Evolutionary conservation across 169 alveolate genomes (phyloP).

Genomic region (Eimeria falciformis): DNA sequence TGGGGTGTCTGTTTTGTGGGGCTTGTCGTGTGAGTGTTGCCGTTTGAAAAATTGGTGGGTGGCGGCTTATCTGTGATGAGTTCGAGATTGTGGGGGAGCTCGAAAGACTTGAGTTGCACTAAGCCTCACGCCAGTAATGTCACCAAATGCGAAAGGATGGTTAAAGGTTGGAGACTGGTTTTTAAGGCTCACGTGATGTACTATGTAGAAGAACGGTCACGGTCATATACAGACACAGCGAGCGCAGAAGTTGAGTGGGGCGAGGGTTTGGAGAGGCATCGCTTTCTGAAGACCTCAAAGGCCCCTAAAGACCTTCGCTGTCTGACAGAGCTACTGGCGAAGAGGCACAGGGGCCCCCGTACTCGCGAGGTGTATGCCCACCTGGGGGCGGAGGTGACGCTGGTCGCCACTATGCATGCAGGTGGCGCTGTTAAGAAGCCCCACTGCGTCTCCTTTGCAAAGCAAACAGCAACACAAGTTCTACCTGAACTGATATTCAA

Average conservation of each 20-base stretch:
- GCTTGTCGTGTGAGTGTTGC: too few species aligned
- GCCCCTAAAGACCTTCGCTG: not conserved
- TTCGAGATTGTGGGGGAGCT: too few species aligned
- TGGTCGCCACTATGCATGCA: not conserved
- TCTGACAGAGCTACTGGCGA: not conserved
- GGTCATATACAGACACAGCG: too few species aligned
- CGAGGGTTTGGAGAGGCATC: not conserved
- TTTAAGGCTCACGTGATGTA: not conserved
- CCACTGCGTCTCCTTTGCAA: not conserved
- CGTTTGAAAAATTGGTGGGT: too few species aligned
- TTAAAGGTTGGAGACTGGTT: too few species aligned
- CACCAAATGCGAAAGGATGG: too few species aligned
- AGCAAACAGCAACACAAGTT: not conserved
- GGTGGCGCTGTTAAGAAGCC: not conserved
- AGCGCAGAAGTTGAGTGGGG: too few species aligned
- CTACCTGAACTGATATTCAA: not conserved
- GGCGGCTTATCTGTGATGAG: too few species aligned
- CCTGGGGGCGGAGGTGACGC: not conserved
- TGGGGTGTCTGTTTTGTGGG: too few species aligned
- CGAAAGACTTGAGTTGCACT: too few species aligned
- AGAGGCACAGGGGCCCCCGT: constrained; percentile 23
- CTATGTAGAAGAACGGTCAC: not conserved
- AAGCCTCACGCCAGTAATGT: too few species aligned
- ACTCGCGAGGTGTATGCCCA: constrained; percentile 30
- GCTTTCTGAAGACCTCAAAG: not conserved